These are phyloP conservation scores for Lagerstroemia speciosa DNA, from an alignment of 345 rosid species.

Conservation along the genomic window DNA sequence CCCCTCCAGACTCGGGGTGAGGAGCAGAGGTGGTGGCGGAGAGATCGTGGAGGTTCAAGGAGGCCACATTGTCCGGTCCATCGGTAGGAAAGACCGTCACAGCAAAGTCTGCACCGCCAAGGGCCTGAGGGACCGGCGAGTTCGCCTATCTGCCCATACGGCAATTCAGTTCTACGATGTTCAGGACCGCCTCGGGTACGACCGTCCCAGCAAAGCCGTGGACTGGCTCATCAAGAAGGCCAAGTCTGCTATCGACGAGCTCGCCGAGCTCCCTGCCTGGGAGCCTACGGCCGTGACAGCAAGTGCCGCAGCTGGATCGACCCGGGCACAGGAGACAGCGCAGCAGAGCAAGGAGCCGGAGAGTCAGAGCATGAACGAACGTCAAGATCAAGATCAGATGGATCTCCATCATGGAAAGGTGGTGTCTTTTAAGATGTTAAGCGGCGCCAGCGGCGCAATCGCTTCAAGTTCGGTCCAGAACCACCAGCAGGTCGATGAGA, in stretches of 20 bases:
- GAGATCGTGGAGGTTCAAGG: slow-evolving; percentile 93
- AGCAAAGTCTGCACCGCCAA: slow-evolving; percentile 92
- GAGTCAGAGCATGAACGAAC: not conserved
- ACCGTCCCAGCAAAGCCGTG: slow-evolving; percentile 93
- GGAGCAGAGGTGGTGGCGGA: slow-evolving; percentile 35
- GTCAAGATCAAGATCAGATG: not conserved
- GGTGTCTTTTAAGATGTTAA: slow-evolving; percentile 1
- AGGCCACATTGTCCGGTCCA: slow-evolving; percentile 89
- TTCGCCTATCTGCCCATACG: slow-evolving; percentile 88
- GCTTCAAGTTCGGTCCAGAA: not conserved
- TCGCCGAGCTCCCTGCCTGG: slow-evolving; percentile 80
- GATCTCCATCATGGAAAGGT: slow-evolving; percentile 3
- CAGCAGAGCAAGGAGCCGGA: not conserved
- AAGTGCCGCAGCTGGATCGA: slow-evolving; percentile 11
- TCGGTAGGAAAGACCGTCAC: slow-evolving; percentile 79
- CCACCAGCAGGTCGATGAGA: slow-evolving; percentile 15
- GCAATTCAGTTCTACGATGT: slow-evolving; percentile 95
- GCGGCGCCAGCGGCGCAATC: slow-evolving; percentile 14
- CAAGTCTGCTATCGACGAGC: slow-evolving; percentile 73
- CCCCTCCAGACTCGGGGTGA: slow-evolving; percentile 46
- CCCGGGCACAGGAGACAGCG: not conserved
- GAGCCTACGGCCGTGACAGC: slow-evolving; percentile 30
- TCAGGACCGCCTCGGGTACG: slow-evolving; percentile 88
- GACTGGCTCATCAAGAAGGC: slow-evolving; percentile 93
- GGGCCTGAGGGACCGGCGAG: slow-evolving; percentile 94